Evolutionary conservation across 306 rosid species (phyloP), one percentile per base, ranked within the genome.

Genomic region (Dalbergia cochinchinensis): DNA sequence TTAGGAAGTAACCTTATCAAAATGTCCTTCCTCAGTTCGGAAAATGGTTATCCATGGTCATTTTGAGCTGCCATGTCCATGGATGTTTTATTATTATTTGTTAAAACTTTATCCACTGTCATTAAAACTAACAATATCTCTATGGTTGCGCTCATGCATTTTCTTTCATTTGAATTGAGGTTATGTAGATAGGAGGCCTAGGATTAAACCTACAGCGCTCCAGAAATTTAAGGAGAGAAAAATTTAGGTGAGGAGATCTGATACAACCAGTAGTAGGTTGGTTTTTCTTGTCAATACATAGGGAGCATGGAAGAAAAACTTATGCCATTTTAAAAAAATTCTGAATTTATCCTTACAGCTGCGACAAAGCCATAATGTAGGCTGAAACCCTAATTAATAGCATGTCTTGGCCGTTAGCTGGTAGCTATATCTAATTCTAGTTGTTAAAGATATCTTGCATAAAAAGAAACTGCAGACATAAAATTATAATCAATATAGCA

Each of bases 161-260:
- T 66, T 14, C 55, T 69, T 77, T 26, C 5, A 68, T 37, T 63
- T 20, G 42, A 64, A 47, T 15, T 7, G 8, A 51, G 26, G 20
- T 15, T 70, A 54, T 5, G 31, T 13, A 65, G 37, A 55, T 58
- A 20, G 16, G 10, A 39, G 8, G 59, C 41, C 16, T 71, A 37
- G 47, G 78, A 35, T 79, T 59, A 70, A 61, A 20, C 64, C 22
- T n/a, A 14, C 39, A 60, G 59, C 77, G 48, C 59, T 68, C 33
- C 51, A 53, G 45, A 57, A 47, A 45, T 53, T 20, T 69, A 66
- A 66, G 80, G 58, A 50, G 33, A 45, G 80, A 80, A 55, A 73
- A 81, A 60, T 34, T 61, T 14, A 31, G 61, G 59, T 16, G 10
- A 66, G 44, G 80, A 58, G 70, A 34, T 65, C 20, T 73, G 51